These are phyloP conservation scores for Basipetospora chlamydospora DNA, from an alignment of 2,329 filamentous ascomycete species.

Conservation along the genomic window DNA sequence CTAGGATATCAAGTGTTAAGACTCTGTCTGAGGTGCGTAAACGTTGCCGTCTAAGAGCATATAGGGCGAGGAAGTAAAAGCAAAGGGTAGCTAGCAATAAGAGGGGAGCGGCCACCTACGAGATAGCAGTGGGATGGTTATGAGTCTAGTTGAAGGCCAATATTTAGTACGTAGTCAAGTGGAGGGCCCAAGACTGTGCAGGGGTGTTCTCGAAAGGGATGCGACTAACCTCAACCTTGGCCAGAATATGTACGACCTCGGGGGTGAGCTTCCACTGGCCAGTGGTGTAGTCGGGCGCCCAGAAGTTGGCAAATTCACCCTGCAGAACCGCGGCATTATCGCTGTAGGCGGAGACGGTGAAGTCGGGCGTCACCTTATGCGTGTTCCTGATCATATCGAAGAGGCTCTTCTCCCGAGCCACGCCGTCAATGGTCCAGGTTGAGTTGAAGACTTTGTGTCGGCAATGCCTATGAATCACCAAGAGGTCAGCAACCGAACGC, in stretches of 20 bases:
- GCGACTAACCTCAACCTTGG: slow-evolving; percentile 98
- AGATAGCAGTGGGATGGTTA: slow-evolving; percentile 94
- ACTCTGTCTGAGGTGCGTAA: no score
- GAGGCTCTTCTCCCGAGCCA: slow-evolving; percentile 62
- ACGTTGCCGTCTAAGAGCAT: no score
- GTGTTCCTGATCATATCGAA: slow-evolving; percentile 97
- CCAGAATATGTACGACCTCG: slow-evolving; percentile 24
- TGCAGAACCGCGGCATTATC: slow-evolving; percentile 86
- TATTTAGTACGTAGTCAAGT: no score
- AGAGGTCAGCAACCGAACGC: no score
- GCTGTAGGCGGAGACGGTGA: slow-evolving; percentile 89
- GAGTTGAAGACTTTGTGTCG: slow-evolving; percentile 88
- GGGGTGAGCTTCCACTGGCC: slow-evolving; percentile 56
- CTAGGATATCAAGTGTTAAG: no score
- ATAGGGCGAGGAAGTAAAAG: no score
- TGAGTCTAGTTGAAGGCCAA: no score
- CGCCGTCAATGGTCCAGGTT: slow-evolving; percentile 84
- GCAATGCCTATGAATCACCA: no score
- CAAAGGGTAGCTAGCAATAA: no score
- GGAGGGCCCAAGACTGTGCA: no score
- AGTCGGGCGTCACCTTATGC: slow-evolving; percentile 64
- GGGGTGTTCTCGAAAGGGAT: no score
- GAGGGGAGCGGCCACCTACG: no score
- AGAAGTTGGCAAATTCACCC: slow-evolving; percentile 36
- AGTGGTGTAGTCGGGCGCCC: slow-evolving; percentile 76